Percentiles rank a stretch among this genome's conserved stretches.
Conservation (phyloP, 495 filamentous ascomycete species). For the Aspergillus nidulans region DNA sequence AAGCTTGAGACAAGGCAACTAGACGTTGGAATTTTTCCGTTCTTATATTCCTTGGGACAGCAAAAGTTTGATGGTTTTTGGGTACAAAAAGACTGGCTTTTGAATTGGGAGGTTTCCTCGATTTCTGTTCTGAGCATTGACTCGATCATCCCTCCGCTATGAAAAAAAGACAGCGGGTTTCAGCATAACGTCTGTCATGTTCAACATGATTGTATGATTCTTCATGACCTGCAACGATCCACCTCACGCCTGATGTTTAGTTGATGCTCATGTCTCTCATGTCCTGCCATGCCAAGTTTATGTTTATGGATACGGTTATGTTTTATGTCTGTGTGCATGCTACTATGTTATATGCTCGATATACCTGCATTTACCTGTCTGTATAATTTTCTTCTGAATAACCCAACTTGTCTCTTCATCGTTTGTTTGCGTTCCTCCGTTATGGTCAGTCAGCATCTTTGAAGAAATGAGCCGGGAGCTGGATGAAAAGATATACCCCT, state of each 20-base stretch:
- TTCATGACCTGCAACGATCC: conserved; percentile 45
- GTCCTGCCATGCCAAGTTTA: conserved; percentile 10
- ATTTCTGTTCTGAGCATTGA: conserved; percentile 9
- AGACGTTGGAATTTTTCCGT: background rate
- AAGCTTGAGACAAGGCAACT: background rate
- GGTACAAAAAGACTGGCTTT: conserved; percentile 8
- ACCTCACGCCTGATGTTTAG: conserved; percentile 29
- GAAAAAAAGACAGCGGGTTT: conserved; percentile 23
- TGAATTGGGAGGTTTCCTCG: conserved; percentile 17
- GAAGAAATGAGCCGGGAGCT: conserved; percentile 20
- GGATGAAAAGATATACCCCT: conserved; percentile 21
- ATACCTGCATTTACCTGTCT: conserved; percentile 9
- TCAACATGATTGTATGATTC: conserved; percentile 47
- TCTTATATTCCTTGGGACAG: conserved; percentile 5
- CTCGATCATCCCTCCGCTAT: conserved; percentile 11
- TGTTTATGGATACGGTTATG: conserved; percentile 21
- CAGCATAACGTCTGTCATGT: conserved; percentile 30
- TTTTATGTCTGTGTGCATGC: conserved; percentile 1
- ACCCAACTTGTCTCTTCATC: conserved; percentile 19
- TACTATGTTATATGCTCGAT: conserved; percentile 11
- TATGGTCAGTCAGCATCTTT: conserved; percentile 13
- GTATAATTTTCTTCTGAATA: conserved; percentile 18
- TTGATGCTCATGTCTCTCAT: conserved; percentile 14
- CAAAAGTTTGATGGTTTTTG: conserved; percentile 19
- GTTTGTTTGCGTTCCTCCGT: conserved; percentile 15